Evolutionary conservation across 768 basidiomycete species (phyloP).

Genomic region (Butyriboletus loyo): DNA sequence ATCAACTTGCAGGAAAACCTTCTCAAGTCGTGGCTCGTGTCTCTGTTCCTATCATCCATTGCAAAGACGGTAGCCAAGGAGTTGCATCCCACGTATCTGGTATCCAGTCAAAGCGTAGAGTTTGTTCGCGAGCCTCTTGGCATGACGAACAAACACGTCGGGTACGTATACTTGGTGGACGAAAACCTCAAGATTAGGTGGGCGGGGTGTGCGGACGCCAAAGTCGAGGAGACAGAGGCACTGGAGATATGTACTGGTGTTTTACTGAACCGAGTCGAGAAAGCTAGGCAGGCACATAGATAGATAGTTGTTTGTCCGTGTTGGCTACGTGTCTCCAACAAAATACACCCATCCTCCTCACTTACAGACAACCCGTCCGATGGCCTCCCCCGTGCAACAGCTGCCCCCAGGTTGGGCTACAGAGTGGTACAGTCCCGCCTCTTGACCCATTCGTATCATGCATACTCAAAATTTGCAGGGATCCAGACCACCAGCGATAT

Average conservation of each 20-base stretch:
- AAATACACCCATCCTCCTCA: conserved; percentile 5
- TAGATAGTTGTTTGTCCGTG: conserved; percentile 24
- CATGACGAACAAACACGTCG: conserved; percentile 85
- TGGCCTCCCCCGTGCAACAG: conserved; percentile 56
- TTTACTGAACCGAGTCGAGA: conserved; percentile 56
- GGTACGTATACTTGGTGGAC: conserved; percentile 91
- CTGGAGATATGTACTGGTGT: conserved; percentile 69
- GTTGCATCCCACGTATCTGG: conserved; percentile 69
- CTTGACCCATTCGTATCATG: not conserved
- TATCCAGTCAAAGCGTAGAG: conserved; percentile 83
- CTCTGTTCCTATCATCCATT: conserved; percentile 75
- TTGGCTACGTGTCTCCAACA: conserved; percentile 26
- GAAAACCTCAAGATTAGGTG: conserved; percentile 82
- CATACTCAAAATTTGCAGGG: conserved; percentile 50
- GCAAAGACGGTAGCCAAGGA: conserved; percentile 60
- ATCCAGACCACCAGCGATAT: conserved; percentile 73
- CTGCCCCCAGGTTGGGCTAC: conserved; percentile 91
- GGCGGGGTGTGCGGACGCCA: conserved; percentile 89
- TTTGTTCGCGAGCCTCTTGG: conserved; percentile 82
- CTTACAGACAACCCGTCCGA: not conserved
- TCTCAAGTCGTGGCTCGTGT: conserved; percentile 87
- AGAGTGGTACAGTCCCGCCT: conserved; percentile 65
- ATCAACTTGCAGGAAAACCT: conserved; percentile 95
- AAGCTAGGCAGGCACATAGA: conserved; percentile 2
- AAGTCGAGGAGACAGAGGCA: conserved; percentile 63